A percentile compares a stretch with the other conserved stretches of the same genome.
Conservation (phyloP, 139 green algal genomes). For the Chlamydomonas sp. region DNA sequence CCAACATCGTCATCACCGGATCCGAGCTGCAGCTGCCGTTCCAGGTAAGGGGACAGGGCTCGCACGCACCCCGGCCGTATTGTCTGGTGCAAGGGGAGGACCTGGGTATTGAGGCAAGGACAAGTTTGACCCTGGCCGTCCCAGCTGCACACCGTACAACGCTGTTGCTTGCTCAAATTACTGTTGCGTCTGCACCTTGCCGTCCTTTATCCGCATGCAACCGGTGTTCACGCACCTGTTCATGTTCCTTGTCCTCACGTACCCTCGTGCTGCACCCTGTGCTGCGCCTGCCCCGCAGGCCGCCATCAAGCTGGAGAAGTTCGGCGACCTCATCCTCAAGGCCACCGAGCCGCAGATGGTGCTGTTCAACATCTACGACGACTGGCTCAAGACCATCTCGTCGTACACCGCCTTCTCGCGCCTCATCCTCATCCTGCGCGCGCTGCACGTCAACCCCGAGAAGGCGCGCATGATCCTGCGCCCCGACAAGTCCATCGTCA, state of each 20-base stretch:
- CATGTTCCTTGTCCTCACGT: too few species aligned
- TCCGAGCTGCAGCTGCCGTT: conserved; percentile 99
- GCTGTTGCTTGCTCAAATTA: too few species aligned
- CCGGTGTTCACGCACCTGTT: too few species aligned
- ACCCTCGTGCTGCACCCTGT: too few species aligned
- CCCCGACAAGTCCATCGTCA: conserved; percentile 96
- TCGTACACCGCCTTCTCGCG: conserved; percentile 99
- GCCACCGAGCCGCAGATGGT: conserved; percentile 96
- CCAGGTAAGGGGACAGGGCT: conserved; percentile 71
- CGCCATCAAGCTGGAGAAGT: conserved; percentile 99
- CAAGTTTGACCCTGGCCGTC: too few species aligned
- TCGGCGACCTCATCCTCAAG: conserved; percentile 98
- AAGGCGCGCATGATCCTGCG: conserved; percentile 98
- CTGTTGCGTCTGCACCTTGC: too few species aligned
- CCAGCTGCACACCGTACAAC: too few species aligned
- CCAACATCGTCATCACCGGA: conserved; percentile 99
- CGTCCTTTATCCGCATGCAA: too few species aligned
- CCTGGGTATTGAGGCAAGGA: too few species aligned
- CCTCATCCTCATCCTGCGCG: conserved; percentile 97
- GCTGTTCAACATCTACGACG: conserved; percentile 99
- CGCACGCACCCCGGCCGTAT: too few species aligned
- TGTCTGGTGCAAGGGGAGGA: too few species aligned
- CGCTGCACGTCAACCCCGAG: conserved; percentile 98
- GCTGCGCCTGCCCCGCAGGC: conserved; percentile 40
- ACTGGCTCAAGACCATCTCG: conserved; percentile 98